phyloP scores from a whole-genome alignment of 2,329 filamentous ascomycete genomes.

The Leptographium procerum region DNA sequence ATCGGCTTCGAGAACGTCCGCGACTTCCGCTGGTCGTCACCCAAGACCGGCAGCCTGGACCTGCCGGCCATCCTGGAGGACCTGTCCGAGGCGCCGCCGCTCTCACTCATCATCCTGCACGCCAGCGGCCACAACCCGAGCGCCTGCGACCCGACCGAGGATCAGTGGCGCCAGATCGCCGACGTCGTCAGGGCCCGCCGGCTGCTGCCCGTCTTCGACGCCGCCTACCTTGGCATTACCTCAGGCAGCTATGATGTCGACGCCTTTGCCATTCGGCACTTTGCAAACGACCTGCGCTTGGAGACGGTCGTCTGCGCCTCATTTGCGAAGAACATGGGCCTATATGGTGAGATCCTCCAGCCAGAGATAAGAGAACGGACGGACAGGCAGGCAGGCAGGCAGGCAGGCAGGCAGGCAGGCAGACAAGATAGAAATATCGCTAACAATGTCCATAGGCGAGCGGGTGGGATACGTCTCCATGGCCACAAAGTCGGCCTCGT shows the following conservation, averaged over 20 bases:
- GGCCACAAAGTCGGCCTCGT: conserved; percentile 62
- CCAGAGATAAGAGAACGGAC: neutral
- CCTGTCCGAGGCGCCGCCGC: conserved; percentile 58
- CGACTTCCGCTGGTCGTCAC: conserved; percentile 17
- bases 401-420: no score
- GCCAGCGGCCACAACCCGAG: conserved; percentile 97
- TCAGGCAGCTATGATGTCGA: conserved; percentile 77
- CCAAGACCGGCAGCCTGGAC: conserved; percentile 66
- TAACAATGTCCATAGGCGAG: neutral
- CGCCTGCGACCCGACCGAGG: conserved; percentile 82
- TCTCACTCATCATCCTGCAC: conserved; percentile 80
- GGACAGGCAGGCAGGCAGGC: no score
- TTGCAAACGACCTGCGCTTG: conserved; percentile 72
- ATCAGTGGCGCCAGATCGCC: conserved; percentile 90
- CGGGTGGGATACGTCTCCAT: conserved; percentile 93
- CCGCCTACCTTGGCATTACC: conserved; percentile 93
- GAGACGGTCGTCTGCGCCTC: conserved; percentile 79
- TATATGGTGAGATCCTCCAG: conserved; percentile 62
- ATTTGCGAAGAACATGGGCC: conserved; percentile 94
- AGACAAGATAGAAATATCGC: no score
- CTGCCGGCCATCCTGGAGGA: conserved; percentile 73
- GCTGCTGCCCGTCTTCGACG: conserved; percentile 97
- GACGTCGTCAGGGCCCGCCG: conserved; percentile 60
- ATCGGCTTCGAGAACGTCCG: conserved; percentile 28
- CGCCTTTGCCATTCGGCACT: conserved; percentile 82